phyloP scores from a whole-genome alignment of 108 stramenopile species.

The Nitzschia inconspicua region DNA sequence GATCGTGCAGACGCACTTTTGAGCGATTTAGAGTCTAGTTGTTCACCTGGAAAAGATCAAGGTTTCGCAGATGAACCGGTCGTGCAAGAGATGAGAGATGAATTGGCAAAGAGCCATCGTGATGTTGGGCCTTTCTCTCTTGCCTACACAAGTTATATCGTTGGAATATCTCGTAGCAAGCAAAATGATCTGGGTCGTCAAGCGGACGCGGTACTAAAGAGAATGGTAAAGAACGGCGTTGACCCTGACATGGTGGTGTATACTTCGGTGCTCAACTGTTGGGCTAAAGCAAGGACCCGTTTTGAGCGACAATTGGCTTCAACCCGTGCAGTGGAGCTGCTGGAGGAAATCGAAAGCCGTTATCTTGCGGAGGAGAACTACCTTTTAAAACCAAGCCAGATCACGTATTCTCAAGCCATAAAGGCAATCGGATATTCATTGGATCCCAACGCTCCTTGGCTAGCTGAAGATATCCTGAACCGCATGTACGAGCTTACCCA shows the following conservation, averaged over 20 bases:
- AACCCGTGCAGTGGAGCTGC: conserved; percentile 21
- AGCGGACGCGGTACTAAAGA: conserved; percentile 46
- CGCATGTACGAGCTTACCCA: conserved; percentile 40
- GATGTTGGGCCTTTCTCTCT: conserved; percentile 33
- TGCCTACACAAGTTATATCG: conserved; percentile 47
- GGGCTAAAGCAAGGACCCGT: conserved; percentile 35
- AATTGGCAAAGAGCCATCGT: not conserved
- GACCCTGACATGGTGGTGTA: conserved; percentile 51
- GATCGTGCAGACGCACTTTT: conserved; percentile 25
- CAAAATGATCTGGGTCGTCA: conserved; percentile 25
- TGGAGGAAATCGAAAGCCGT: conserved; percentile 36
- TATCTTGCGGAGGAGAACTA: conserved; percentile 16
- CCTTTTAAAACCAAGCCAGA: conserved; percentile 35
- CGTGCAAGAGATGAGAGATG: not conserved
- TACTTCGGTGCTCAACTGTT: conserved; percentile 41
- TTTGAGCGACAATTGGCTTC: conserved; percentile 33
- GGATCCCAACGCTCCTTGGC: conserved; percentile 25
- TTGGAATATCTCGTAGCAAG: conserved; percentile 35
- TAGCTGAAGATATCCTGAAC: conserved; percentile 34
- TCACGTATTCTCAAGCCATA: conserved; percentile 41
- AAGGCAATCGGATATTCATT: conserved; percentile 43
- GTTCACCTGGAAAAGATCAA: not conserved
- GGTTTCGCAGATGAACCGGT: not conserved
- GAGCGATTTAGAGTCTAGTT: conserved; percentile 35
- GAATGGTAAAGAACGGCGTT: conserved; percentile 56